Percentiles rank a stretch among this genome's conserved stretches.
These are phyloP conservation scores for Blumeria hordei DNA, from an alignment of 2,329 filamentous ascomycete species.

Conservation along the genomic window DNA sequence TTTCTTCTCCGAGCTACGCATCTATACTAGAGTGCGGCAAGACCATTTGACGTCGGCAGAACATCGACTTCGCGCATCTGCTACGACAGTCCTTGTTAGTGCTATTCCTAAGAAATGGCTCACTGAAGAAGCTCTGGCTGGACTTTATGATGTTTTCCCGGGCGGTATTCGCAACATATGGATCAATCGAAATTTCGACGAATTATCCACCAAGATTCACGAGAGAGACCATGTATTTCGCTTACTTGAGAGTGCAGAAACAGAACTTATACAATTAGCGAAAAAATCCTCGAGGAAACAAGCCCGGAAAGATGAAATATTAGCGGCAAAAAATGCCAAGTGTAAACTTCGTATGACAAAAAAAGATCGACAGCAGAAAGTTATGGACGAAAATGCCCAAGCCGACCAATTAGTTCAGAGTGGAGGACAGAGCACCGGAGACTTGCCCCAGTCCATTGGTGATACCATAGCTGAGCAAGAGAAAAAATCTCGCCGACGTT, in stretches of 20 bases:
- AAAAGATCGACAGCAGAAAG: constrained; percentile 15
- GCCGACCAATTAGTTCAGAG: constrained; percentile 20
- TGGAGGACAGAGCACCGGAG: constrained; percentile 26
- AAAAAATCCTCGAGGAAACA: constrained; percentile 59
- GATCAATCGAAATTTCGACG: constrained; percentile 77
- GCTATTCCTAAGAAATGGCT: constrained; percentile 84
- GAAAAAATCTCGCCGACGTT: constrained; percentile 6
- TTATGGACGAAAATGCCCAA: constrained; percentile 18
- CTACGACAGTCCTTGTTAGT: constrained; percentile 83
- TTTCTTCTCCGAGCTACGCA: constrained; percentile 62
- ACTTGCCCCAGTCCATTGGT: constrained; percentile 27
- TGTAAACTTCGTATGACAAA: constrained; percentile 7
- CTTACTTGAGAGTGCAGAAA: constrained; percentile 59
- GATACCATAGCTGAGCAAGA: constrained; percentile 21
- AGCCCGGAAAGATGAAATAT: constrained; percentile 16
- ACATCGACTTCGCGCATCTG: constrained; percentile 77
- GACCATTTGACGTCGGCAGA: constrained; percentile 87
- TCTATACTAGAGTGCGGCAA: constrained; percentile 83
- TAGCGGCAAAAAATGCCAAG: constrained; percentile 27
- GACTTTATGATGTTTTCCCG: constrained; percentile 85
- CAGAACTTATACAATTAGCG: constrained; percentile 54
- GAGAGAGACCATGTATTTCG: constrained; percentile 46
- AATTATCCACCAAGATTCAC: constrained; percentile 63
- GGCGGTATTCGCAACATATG: constrained; percentile 89
- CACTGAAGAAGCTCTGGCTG: constrained; percentile 53